Base-by-base conservation (phyloP, 768 basidiomycete genomes). In the Suillus americanus region DNA sequence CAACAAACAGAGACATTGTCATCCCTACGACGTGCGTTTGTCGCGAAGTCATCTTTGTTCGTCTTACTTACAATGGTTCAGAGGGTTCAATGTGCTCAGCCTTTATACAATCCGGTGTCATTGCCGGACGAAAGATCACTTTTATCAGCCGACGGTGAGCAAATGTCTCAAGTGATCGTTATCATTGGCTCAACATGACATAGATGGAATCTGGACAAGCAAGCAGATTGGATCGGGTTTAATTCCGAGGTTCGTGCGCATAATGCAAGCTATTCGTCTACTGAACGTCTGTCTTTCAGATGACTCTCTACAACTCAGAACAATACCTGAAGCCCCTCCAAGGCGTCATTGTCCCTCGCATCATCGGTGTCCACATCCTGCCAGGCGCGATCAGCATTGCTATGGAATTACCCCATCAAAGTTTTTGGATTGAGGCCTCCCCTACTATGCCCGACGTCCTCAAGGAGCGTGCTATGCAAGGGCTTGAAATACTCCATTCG, bases 381-480 rank as follows among this genome's bases (percentile, higher is more conserved):
- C 69, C 79, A 33, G 76, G 75, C 59, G 69, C 74, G 12, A 74
- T 84, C 54, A 79, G 79, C 68, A 54, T 78, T 35, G 78, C 81
- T 14, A 83, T 86, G 79, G 85, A 84, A 67, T 75, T 82, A 18
- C 88, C 88, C 1, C 85, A 89, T 67, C 76, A 74, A 18, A 79
- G 80, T 8, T 86, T 88, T 72, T 89, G 88, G 87, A 80, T 86
- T 65, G 83, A 88, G 66, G 85, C 89, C 16, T 84, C 81, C 5
- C 72, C 81, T 3, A 80, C 78, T 50, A 89, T 89, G 86, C 86
- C 87, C 4, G 68, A 73, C 8, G 72, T 79, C 13, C 73, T 88
- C 61, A 89, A 89, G 73, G 77, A 82, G 62, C 77, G 77, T 38
- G 82, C 84, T 63, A 72, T 89, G 12, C 77, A 78, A 4, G 83